Percentiles rank a stretch among this genome's conserved stretches.
Conservation (phyloP, 305 asterid species). For the Fraxinus platypoda region DNA sequence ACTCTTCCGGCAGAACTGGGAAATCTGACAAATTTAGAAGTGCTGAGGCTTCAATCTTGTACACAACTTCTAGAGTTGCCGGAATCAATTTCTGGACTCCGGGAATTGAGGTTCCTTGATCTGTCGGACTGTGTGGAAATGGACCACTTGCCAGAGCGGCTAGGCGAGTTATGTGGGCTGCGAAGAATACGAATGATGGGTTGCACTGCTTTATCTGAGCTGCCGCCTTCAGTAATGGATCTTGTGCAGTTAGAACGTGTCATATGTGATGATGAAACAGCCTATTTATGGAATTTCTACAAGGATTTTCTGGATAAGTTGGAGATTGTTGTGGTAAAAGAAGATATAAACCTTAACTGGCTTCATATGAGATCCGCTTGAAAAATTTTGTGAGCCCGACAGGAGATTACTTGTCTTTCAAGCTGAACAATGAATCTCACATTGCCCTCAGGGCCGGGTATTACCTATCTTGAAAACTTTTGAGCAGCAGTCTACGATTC, state of each 20-base stretch:
- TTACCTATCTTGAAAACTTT: not conserved
- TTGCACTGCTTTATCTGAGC: slow-evolving; percentile 19
- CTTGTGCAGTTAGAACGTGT: slow-evolving; percentile 22
- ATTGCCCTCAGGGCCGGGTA: not conserved
- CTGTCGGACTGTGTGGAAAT: slow-evolving; percentile 33
- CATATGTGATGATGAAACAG: slow-evolving; percentile 32
- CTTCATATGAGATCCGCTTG: slow-evolving; percentile 17
- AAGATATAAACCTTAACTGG: slow-evolving; percentile 34
- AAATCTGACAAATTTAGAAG: slow-evolving; percentile 26
- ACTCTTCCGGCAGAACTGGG: slow-evolving; percentile 31
- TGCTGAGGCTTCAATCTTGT: slow-evolving; percentile 35
- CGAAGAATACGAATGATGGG: slow-evolving; percentile 28
- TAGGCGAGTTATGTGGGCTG: slow-evolving; percentile 23
- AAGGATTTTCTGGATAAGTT: slow-evolving; percentile 11
- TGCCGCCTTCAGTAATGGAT: slow-evolving; percentile 23
- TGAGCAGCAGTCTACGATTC: not conserved
- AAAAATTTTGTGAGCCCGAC: not conserved
- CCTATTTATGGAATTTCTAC: slow-evolving; percentile 14
- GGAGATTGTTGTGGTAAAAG: slow-evolving; percentile 24
- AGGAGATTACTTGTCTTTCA: not conserved
- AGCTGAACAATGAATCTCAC: not conserved
- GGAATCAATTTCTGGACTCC: slow-evolving; percentile 23
- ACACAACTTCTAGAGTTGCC: slow-evolving; percentile 25
- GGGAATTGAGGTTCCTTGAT: slow-evolving; percentile 22
- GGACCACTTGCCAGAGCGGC: slow-evolving; percentile 15